Evolutionary conservation across 805 yeast species (phyloP).

Genomic region (Schizosaccharomyces osmophilus): DNA sequence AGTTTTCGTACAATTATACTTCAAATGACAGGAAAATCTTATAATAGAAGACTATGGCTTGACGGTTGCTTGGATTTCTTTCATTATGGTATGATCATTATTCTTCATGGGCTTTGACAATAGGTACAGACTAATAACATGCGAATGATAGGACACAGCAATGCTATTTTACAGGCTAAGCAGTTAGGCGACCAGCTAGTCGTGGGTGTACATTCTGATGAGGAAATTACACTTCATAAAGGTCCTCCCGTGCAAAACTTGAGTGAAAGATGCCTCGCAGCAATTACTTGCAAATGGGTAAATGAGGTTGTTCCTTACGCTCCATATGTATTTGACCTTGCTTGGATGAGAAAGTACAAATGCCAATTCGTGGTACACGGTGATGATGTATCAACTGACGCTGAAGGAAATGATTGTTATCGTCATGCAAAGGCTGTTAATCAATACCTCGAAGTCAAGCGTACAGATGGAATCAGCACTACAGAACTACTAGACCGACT

Average conservation of each 20-base stretch:
- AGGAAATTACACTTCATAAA: constrained; percentile 55
- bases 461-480: constrained; percentile 85
- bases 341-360: constrained; percentile 42
- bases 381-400: constrained; percentile 92
- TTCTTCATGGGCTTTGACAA: not conserved
- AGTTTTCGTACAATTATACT: not conserved
- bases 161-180: constrained; percentile 84
- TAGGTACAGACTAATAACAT: no score
- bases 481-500: constrained; percentile 85
- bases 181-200: constrained; percentile 49
- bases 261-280: constrained; percentile 41
- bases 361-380: constrained; percentile 95
- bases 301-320: constrained; percentile 47
- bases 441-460: constrained; percentile 55
- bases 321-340: constrained; percentile 81
- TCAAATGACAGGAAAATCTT: not conserved
- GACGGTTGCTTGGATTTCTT: constrained; percentile 97
- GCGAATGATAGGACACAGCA: constrained; percentile 39
- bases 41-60: constrained; percentile 35
- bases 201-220: constrained; percentile 86
- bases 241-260: constrained; percentile 86
- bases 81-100: constrained; percentile 46
- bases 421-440: constrained; percentile 62
- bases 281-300: constrained; percentile 77
- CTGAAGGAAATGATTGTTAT: constrained; percentile 84